Conservation (phyloP, 129 eudicot species). For the Flaveria brownii region DNA sequence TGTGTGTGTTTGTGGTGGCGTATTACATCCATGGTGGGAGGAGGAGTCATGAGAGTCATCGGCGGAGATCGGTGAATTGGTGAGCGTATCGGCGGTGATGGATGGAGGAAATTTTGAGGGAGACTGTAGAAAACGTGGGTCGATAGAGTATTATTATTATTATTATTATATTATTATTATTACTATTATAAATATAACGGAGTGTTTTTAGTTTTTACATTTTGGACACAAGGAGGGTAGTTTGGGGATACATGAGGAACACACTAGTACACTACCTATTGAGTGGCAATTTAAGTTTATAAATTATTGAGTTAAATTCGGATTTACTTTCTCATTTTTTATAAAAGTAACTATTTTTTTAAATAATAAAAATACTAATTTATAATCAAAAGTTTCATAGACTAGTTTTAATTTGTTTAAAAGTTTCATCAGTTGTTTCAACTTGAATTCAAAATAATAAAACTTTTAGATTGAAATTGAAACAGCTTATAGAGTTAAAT, state of each 20-base stretch:
- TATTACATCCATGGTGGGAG: constrained; percentile 54
- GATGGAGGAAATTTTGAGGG: constrained; percentile 32
- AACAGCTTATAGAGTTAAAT: too few species aligned
- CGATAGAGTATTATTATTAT: not conserved
- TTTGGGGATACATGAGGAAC: constrained; percentile 13
- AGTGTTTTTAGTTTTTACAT: too few species aligned
- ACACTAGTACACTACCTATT: not conserved
- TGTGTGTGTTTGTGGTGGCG: not conserved
- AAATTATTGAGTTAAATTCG: too few species aligned
- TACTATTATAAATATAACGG: not conserved
- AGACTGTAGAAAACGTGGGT: constrained; percentile 33
- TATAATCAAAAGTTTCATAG: too few species aligned
- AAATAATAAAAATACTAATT: too few species aligned
- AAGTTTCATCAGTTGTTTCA: too few species aligned
- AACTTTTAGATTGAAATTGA: too few species aligned
- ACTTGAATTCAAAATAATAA: too few species aligned
- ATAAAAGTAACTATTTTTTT: too few species aligned
- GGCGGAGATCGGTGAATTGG: constrained; percentile 41
- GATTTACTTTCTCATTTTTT: fast-evolving
- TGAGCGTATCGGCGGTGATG: constrained; percentile 38
- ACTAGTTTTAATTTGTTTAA: too few species aligned
- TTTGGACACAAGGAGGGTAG: constrained; percentile 13
- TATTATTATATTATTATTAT: not conserved
- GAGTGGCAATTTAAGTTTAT: too few species aligned
- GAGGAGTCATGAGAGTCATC: constrained; percentile 73